These are phyloP conservation scores for Hortaea sp. DNA, from an alignment of 2,329 filamentous ascomycete species.

Conservation along the genomic window DNA sequence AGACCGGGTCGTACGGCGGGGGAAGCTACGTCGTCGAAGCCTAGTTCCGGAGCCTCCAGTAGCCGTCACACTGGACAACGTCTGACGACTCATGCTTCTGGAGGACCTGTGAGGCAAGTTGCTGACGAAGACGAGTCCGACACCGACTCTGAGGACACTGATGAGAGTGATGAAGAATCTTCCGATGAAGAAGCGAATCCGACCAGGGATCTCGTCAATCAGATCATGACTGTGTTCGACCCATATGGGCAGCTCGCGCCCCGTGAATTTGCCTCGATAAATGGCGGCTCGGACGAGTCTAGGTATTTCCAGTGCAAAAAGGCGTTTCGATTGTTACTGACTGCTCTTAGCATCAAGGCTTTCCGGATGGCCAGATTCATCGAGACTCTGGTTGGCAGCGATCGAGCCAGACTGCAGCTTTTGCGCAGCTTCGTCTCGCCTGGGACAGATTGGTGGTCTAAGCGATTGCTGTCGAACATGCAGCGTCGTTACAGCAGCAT, in stretches of 20 bases:
- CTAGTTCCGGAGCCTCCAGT: neutral
- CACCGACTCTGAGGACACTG: conserved; percentile 3
- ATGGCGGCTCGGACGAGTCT: neutral
- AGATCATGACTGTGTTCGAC: conserved; percentile 1
- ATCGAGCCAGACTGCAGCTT: neutral
- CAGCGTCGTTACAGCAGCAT: conserved; percentile 1
- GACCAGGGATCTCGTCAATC: neutral
- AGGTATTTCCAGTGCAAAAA: neutral
- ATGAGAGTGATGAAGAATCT: neutral
- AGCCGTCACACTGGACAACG: too few relatives aligned
- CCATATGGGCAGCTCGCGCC: neutral
- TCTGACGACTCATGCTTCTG: neutral
- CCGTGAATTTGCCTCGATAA: neutral
- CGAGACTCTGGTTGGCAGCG: neutral
- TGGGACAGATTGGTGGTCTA: neutral
- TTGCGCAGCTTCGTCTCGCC: neutral
- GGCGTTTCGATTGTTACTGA: too few relatives aligned
- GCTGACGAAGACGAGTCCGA: neutral
- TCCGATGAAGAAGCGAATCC: neutral
- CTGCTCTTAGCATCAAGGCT: too few relatives aligned
- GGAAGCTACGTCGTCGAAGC: neutral
- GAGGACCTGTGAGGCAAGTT: neutral
- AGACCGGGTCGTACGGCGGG: conserved; percentile 1
- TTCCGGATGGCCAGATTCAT: neutral
- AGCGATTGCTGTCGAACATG: conserved; percentile 2